phyloP scores from a whole-genome alignment of 2,329 filamentous ascomycete genomes.

The Colletotrichum truncatum region DNA sequence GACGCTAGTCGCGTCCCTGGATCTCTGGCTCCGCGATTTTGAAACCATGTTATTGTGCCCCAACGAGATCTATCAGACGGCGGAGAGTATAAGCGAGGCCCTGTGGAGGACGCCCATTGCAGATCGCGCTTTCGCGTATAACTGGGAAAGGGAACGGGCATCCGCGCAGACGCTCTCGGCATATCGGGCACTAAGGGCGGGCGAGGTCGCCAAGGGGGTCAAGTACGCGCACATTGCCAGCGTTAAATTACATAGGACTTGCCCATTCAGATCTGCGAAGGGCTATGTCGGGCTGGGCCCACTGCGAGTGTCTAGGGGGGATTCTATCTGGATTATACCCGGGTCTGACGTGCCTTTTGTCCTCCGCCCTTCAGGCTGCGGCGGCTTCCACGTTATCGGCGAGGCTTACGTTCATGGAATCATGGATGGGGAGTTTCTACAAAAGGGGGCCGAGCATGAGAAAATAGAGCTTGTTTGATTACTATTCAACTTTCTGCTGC shows the following conservation, averaged over 20 bases:
- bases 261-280: not conserved
- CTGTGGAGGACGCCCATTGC: not conserved
- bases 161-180: not conserved
- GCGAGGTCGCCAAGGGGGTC: not conserved
- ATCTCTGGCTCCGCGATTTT: not conserved
- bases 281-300: not conserved
- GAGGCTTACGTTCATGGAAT: conserved; percentile 4
- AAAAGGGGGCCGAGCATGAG: not conserved
- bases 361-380: not conserved
- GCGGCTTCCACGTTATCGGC: not conserved
- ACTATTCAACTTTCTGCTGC: too few relatives aligned
- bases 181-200: not conserved
- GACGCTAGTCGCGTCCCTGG: not conserved
- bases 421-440: not conserved
- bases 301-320: not conserved
- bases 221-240: conserved; percentile 2
- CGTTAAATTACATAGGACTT: not conserved
- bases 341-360: not conserved
- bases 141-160: not conserved
- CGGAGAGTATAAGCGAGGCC: not conserved
- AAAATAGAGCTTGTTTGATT: not conserved
- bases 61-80: not conserved
- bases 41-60: not conserved
- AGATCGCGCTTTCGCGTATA: conserved; percentile 2
- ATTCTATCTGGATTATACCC: not conserved